Conservation (phyloP, 1,284 basidiomycete species). For the Neonothopanus nambi region DNA sequence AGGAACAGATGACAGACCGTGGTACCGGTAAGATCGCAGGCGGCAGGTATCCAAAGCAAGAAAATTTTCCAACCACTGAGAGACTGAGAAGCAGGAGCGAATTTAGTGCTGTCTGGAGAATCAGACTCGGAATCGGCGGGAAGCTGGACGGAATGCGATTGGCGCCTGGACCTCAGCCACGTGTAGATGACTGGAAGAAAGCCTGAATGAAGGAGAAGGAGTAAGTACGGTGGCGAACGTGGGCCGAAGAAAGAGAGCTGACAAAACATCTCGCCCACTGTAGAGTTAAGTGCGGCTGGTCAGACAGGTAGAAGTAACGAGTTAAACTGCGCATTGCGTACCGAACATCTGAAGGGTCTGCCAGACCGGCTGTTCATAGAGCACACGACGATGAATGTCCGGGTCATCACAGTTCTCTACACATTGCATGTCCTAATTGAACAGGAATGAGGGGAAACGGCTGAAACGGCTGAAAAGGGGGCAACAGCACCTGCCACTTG, state of each 20-base stretch:
- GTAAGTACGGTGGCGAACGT: slow-evolving; percentile 26
- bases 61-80: slow-evolving; percentile 71
- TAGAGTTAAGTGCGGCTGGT: slow-evolving; percentile 33
- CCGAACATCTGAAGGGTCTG: slow-evolving; percentile 93
- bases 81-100: slow-evolving; percentile 35
- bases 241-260: slow-evolving; percentile 35
- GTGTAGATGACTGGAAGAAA: slow-evolving; percentile 82
- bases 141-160: slow-evolving; percentile 53
- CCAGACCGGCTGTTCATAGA: slow-evolving; percentile 93
- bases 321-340: slow-evolving; percentile 43
- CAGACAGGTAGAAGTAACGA: slow-evolving; percentile 26
- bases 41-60: slow-evolving; percentile 84
- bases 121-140: slow-evolving; percentile 52
- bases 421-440: slow-evolving; percentile 85
- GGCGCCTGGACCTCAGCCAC: slow-evolving; percentile 52
- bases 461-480: slow-evolving; percentile 2
- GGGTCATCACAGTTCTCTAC: slow-evolving; percentile 83
- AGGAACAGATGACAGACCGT: slow-evolving; percentile 55
- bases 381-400: slow-evolving; percentile 54
- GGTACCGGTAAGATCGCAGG: slow-evolving; percentile 86
- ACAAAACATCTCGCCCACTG: slow-evolving; percentile 93
- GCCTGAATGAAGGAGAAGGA: slow-evolving; percentile 47
- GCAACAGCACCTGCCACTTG: slow-evolving; percentile 68
- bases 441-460: slow-evolving; percentile 16
- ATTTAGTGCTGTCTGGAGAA: slow-evolving; percentile 46